Evolutionary conservation across 2,329 filamentous ascomycete genomes (phyloP).

Genomic region (Ophiostoma montium): DNA sequence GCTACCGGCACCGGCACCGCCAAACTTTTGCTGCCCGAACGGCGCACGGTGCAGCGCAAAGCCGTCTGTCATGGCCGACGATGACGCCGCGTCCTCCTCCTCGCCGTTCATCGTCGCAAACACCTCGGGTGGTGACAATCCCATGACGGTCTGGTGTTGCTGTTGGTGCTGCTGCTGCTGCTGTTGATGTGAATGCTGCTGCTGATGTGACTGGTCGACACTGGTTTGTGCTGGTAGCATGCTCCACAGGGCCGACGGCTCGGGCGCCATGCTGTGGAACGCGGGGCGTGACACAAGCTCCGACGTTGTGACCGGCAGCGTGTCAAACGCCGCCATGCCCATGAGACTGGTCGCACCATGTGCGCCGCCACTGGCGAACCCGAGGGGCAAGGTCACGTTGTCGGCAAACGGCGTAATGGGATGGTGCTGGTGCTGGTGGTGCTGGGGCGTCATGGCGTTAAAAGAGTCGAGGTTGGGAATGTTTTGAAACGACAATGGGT

Average conservation of each 20-base stretch:
- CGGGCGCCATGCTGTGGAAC: constrained; percentile 6
- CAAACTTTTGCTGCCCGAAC: background rate
- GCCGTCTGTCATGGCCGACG: constrained; percentile 3
- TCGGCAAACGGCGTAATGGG: background rate
- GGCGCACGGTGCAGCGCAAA: constrained; percentile 2
- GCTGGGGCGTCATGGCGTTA: background rate
- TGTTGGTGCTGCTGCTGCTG: background rate
- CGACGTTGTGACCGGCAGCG: background rate
- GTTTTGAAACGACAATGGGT: background rate
- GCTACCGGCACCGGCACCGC: too few relatives aligned
- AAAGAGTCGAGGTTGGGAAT: constrained; percentile 3
- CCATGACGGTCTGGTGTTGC: background rate
- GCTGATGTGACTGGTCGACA: constrained; percentile 1
- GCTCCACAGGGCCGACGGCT: constrained; percentile 3
- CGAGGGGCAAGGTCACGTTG: background rate
- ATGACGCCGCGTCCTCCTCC: background rate
- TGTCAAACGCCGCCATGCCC: background rate
- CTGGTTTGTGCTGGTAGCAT: constrained; percentile 1
- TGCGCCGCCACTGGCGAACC: background rate
- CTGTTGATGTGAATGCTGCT: background rate
- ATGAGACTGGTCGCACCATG: background rate
- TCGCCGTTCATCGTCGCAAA: constrained; percentile 1
- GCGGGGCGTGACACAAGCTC: constrained; percentile 5
- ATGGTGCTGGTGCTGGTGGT: background rate
- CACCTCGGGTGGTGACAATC: constrained; percentile 2